Base-by-base conservation (phyloP, 441 rosid genomes). In the Pelargonium exstipulatum region DNA sequence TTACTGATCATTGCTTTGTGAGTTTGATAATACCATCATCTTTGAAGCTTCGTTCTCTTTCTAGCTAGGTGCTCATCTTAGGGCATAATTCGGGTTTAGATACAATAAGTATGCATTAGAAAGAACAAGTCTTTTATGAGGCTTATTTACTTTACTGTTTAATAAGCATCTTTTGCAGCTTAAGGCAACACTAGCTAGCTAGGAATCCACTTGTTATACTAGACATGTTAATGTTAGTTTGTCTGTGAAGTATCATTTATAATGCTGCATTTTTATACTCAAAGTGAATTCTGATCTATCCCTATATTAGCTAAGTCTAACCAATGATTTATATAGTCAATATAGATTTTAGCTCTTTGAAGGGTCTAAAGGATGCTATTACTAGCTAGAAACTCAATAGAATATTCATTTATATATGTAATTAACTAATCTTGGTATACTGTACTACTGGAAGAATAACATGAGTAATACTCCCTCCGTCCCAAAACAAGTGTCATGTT, bases 111-210 rank as follows among this genome's bases (percentile, higher is more conserved):
- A 12, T 61, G 32, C 58, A 29, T 13, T 62, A 66, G 45, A 26
- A 64, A 55, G 46, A 37, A 64, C 61, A 65, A 37, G 29, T 53
- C 61, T n/a, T 42, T 12, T 5, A 1, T 43, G 12, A 64, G 60
- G 0, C 35, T 14, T 61, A 22, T n/a, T 62, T 68, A 67, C 64
- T 67, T 49, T 53, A 49, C 13, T 29, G 6, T 12, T 13, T 24
- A 22, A 48, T 48, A 32, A 64, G 70, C 40, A 76, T 65, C 16
- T 40, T 40, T 14, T 53, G 37, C 26, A 68, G 68, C 65, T 73
- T 43, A 60, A 69, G 12, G n/a, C 35, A 58, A 9, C 58, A 42
- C 60, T 61, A 26, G 58, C 60, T 61, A 26, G 58, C 16, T 69
- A 35, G 40, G 40, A 35, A 46, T 46, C 14, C 53, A 46, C 53